These are phyloP conservation scores for Nothophaeocryptopus gaeumannii DNA, from an alignment of 2,329 filamentous ascomycete genomes.

Conservation along the genomic window DNA sequence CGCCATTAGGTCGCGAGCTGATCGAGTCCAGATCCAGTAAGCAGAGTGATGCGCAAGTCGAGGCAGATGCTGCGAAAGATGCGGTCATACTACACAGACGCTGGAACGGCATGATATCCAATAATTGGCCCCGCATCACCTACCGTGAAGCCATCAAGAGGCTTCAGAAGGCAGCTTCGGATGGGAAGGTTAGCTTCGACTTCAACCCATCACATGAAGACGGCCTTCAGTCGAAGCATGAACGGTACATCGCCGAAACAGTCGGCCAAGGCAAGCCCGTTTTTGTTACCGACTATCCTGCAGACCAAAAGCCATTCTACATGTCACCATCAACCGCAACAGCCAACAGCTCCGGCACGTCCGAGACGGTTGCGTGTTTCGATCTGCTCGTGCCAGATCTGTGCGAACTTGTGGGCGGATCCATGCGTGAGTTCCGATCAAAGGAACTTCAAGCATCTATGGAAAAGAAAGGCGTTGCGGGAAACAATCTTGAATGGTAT, in stretches of 20 bases:
- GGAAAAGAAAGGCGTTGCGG: conserved; percentile 61
- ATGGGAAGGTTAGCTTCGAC: conserved; percentile 55
- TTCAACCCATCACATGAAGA: conserved; percentile 67
- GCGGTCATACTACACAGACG: conserved; percentile 59
- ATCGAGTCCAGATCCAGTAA: conserved; percentile 38
- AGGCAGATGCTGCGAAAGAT: conserved; percentile 36
- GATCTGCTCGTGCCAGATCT: conserved; percentile 83
- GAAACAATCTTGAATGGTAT: conserved; percentile 69
- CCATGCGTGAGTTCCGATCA: conserved; percentile 80
- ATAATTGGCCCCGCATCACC: conserved; percentile 80
- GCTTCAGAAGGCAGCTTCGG: conserved; percentile 54
- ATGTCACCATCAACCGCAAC: conserved; percentile 58
- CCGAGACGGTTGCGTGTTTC: conserved; percentile 78
- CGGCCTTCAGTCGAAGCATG: conserved; percentile 86
- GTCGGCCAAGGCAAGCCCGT: conserved; percentile 67
- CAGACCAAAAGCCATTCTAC: conserved; percentile 86
- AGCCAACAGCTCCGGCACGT: conserved; percentile 13
- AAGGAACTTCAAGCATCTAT: conserved; percentile 67
- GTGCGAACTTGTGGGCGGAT: conserved; percentile 84
- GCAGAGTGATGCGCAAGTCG: conserved; percentile 23
- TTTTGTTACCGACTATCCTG: conserved; percentile 93
- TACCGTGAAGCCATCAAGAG: conserved; percentile 74
- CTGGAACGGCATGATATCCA: conserved; percentile 68
- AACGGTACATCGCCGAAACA: conserved; percentile 74
- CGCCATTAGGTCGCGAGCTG: conserved; percentile 55